Percentiles rank a stretch among this genome's conserved stretches.
phyloP scores from a whole-genome alignment of 2,329 filamentous ascomycete genomes.

The Colletotrichum sojae region DNA sequence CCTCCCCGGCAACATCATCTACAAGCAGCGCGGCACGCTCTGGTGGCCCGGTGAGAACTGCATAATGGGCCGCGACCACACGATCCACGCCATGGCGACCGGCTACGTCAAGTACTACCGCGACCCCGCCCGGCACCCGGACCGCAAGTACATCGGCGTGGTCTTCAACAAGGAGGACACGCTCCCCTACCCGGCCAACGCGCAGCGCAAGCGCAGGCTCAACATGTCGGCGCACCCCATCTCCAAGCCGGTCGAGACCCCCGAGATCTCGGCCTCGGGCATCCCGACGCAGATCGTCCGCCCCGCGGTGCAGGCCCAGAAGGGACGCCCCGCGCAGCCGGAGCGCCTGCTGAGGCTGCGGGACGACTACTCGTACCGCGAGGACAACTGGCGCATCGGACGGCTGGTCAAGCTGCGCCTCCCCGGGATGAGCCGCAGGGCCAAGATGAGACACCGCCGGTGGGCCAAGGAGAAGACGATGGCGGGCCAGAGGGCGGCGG shows the following conservation, averaged over 20 bases:
- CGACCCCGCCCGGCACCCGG: constrained; percentile 85
- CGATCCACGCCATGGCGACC: constrained; percentile 86
- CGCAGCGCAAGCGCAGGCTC: constrained; percentile 80
- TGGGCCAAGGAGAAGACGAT: constrained; percentile 59
- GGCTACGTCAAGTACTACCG: constrained; percentile 98
- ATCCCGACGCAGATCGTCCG: constrained; percentile 64
- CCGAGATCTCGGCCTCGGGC: constrained; percentile 63
- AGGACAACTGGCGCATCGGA: constrained; percentile 73
- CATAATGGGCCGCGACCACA: constrained; percentile 95
- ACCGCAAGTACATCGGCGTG: constrained; percentile 94
- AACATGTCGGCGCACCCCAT: constrained; percentile 75
- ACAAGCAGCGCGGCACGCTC: constrained; percentile 92
- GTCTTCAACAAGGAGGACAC: constrained; percentile 86
- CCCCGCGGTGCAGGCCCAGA: constrained; percentile 44
- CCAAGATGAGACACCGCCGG: constrained; percentile 60
- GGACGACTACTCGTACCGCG: constrained; percentile 70
- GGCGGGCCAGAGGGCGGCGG: constrained; percentile 57
- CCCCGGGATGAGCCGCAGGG: constrained; percentile 58
- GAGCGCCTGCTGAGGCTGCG: constrained; percentile 64
- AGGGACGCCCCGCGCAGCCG: constrained; percentile 55
- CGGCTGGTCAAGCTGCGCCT: constrained; percentile 63
- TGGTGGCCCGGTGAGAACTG: constrained; percentile 98
- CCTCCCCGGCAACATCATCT: constrained; percentile 96
- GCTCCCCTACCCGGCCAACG: constrained; percentile 82
- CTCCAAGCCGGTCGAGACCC: constrained; percentile 52